Evolutionary conservation across 225 moss, liverwort and hornwort genomes (phyloP), one percentile per base, ranked within the genome.

Genomic region (Physcomitrellopsis africana): DNA sequence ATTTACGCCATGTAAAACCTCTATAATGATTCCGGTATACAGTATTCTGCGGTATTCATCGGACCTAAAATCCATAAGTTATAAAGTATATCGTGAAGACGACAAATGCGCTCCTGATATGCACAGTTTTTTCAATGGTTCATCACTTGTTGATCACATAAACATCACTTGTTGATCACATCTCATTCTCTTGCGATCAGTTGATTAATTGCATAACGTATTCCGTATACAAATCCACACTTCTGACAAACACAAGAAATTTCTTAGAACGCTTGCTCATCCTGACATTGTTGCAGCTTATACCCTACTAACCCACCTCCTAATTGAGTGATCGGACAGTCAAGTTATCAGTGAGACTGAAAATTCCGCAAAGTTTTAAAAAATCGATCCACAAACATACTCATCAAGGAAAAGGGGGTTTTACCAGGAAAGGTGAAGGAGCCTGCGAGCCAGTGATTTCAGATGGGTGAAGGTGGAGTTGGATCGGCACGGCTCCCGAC

Each of bases 401-500:
- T 64, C 27, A 10, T 17, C 32, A 66, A 72, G 48, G 10, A 60
- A 37, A 46, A 53, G 70, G 16, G 18, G n/a, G 17, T 64, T 11
- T 45, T 80, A 90, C 90, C 83, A 86, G 85, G 56, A 86, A 87
- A 46, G 90, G 77, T 72, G 90, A 60, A 43, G 94, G 90, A 22
- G 85, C 85, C 67, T 90, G 89, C 49, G 86, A 87, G 7, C 81
- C 83, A 37, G 89, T 84, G 42, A 93, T 67, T 79, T 95, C 94
- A 3, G 94, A 92, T 9, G 87, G 73, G 67, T 99, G 97, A 8
- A 95, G 86, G 29, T 84, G 85, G 51, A 95, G 81, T 68, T 93
- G 86, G 73, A 95, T 45, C 16, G 97, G 97, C 79, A 99, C 90
- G 4, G 97, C 93, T 11, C 89, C 97, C 76, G 90, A 92, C 97